Base-by-base conservation (phyloP, 108 stramenopile genomes). In the Cylindrotheca fusiformis region DNA sequence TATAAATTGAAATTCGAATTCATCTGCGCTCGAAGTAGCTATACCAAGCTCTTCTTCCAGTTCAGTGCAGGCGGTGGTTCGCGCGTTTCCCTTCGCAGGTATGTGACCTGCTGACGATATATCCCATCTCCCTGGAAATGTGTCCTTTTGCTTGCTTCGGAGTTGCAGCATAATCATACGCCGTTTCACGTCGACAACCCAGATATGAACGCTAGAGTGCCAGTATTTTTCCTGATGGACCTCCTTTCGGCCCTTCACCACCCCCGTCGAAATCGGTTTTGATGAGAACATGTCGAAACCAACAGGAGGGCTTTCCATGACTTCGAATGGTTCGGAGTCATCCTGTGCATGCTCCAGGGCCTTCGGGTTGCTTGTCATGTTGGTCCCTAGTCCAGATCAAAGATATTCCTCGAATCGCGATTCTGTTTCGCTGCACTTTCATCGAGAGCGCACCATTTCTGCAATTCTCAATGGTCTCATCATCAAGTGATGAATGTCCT, bases 81-180 rank as follows among this genome's bases (percentile, higher is more conserved):
- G 5, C 18, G 56, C 19, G 19, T 48, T 33, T 22, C 55, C 69
- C 1, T 58, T 58, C 23, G 66, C 46, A 31, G 68, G 67, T 14
- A 79, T 67, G 44, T 79, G 78, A 0, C 78, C 78, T 0, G 78
- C 78, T 19, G 64, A 65, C 25, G 55, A 58, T 24, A 79, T 79
- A 48, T 79, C 78, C 74, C 69, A 79, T 10, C 67, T 25, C 21
- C 61, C 61, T 12, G 78, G 78, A 59, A 75, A 79, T 20, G 74
- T 73, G 55, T 79, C 78, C 31, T 79, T 79, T 8, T 31, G 50
- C 64, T 50, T 24, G 3, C 69, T 71, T 18, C 78, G 63, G 24
- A 60, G 59, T 48, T 79, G 78, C 28, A 79, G 55, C 23, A 74
- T 8, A 5, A 78, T 24, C 19, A 48, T 48, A n/a, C 33, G 36